Evolutionary conservation across 495 filamentous ascomycete species (phyloP).

Genomic region (Stereocaulon alpinum): DNA sequence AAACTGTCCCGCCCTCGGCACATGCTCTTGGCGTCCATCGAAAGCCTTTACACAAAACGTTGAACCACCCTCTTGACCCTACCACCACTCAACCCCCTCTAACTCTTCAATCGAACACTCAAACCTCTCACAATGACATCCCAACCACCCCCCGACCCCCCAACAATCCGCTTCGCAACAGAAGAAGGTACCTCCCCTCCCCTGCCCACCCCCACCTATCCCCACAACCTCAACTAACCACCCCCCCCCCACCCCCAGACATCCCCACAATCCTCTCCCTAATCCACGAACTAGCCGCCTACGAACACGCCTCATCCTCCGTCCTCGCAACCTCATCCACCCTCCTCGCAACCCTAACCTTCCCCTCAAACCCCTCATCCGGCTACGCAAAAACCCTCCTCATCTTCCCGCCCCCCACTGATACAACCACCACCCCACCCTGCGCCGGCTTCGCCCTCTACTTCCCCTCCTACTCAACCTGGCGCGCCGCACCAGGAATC

Average conservation of each 20-base stretch:
- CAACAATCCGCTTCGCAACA: slow-evolving; percentile 41
- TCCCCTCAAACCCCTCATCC: slow-evolving; percentile 38
- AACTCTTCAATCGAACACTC: no score
- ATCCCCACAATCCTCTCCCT: slow-evolving; percentile 69
- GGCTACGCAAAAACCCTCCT: slow-evolving; percentile 34
- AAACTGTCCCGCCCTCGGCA: no score
- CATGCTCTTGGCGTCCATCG: no score
- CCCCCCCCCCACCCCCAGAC: slow-evolving; percentile 44
- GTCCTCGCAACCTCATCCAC: slow-evolving; percentile 70
- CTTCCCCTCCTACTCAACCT: slow-evolving; percentile 73
- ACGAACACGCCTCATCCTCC: slow-evolving; percentile 59
- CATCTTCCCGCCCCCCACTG: slow-evolving; percentile 19
- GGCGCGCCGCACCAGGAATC: slow-evolving; percentile 76
- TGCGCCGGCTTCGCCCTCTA: slow-evolving; percentile 54
- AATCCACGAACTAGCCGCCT: slow-evolving; percentile 80
- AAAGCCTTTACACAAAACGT: no score
- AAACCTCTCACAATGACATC: not conserved
- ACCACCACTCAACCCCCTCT: no score
- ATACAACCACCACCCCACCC: slow-evolving; percentile 33
- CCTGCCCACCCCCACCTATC: not conserved
- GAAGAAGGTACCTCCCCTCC: slow-evolving; percentile 29
- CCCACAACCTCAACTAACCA: slow-evolving; percentile 1
- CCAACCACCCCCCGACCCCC: slow-evolving; percentile 20
- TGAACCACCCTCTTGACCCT: no score
- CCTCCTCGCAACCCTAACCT: slow-evolving; percentile 69